These are phyloP conservation scores for Parastagonospora avenae DNA, from an alignment of 2,329 filamentous ascomycete genomes.

Conservation along the genomic window DNA sequence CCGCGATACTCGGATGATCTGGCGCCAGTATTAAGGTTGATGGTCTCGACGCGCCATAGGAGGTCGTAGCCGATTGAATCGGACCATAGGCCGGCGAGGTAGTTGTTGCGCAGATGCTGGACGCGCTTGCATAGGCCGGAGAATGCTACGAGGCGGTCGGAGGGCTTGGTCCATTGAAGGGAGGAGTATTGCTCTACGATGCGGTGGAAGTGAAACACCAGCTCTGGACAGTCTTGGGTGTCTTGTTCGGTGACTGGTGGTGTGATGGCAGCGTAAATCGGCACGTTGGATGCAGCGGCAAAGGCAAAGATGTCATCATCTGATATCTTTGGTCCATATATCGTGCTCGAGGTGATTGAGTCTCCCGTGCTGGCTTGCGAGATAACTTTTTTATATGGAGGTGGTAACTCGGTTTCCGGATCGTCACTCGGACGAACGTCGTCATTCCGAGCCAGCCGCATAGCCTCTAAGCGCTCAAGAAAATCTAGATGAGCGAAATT, in stretches of 20 bases:
- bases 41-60: constrained; percentile 21
- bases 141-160: constrained; percentile 19
- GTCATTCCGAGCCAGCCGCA: background rate
- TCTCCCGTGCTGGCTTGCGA: background rate
- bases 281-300: background rate
- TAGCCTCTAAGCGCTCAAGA: background rate
- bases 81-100: constrained; percentile 19
- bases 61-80: constrained; percentile 23
- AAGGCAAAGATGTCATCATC: constrained; percentile 3
- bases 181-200: constrained; percentile 23
- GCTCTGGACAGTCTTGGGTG: constrained; percentile 9
- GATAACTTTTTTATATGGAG: background rate
- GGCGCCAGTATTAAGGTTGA: constrained; percentile 1
- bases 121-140: constrained; percentile 19
- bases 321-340: background rate
- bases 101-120: constrained; percentile 17
- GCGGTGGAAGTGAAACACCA: constrained; percentile 14
- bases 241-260: background rate
- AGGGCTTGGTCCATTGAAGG: constrained; percentile 9
- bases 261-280: background rate
- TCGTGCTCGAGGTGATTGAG: background rate
- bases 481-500: background rate
- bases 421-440: background rate
- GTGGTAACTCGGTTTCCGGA: background rate
- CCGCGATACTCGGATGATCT: constrained; percentile 6